Evolutionary conservation across 192 early-diverging fungal genomes (phyloP).

Genomic region (Backusella tuberculispora): DNA sequence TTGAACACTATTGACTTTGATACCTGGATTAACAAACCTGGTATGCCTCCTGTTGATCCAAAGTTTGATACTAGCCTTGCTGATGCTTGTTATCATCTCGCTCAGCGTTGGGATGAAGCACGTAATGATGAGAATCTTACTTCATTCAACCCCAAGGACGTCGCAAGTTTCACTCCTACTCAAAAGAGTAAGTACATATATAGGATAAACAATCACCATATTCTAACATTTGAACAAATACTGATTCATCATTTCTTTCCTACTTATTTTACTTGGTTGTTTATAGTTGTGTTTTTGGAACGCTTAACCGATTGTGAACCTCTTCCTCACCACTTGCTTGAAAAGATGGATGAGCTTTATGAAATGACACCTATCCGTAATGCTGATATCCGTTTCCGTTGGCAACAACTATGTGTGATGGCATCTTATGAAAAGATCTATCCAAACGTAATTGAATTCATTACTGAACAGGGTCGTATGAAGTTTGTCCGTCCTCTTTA

Average conservation of each 20-base stretch:
- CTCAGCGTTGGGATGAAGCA: constrained; percentile 72
- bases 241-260: neutral
- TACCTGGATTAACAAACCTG: constrained; percentile 81
- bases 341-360: constrained; percentile 73
- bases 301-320: constrained; percentile 66
- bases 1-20: constrained; percentile 89
- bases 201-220: neutral
- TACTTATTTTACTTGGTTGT: neutral
- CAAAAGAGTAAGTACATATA: constrained; percentile 56
- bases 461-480: constrained; percentile 91
- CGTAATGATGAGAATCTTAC: constrained; percentile 49
- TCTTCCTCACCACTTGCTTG: constrained; percentile 62
- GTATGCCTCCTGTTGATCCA: constrained; percentile 87
- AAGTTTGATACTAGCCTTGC: constrained; percentile 86
- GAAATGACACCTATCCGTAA: constrained; percentile 70
- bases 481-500: constrained; percentile 90
- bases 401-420: constrained; percentile 80
- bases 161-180: constrained; percentile 71
- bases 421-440: constrained; percentile 77
- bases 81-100: constrained; percentile 77
- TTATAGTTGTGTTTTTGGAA: constrained; percentile 80
- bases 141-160: constrained; percentile 56
- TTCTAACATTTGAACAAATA: neutral
- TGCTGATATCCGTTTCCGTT: constrained; percentile 86
- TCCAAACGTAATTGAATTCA: constrained; percentile 72